Evolutionary conservation across 23 red algal genomes (phyloP), one percentile per base, ranked within the genome.

Genomic region (Cyanidium caldarium): DNA sequence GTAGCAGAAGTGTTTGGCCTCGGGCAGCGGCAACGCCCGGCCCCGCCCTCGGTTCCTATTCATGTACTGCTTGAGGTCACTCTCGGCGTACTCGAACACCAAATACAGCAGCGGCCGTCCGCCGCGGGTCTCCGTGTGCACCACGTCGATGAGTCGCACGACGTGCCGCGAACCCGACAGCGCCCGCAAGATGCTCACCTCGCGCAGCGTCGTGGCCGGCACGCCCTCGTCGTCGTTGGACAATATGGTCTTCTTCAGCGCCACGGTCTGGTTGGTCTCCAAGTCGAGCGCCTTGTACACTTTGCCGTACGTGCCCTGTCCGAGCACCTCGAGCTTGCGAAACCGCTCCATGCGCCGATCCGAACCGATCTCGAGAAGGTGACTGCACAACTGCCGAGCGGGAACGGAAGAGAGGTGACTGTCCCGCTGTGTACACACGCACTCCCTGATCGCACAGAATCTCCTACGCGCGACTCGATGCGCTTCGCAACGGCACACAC

Each of bases 11-110:
- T 81, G 42, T 57, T 85, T 83, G 3, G 76, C 82, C 38, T 86
- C 56, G 14, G 87, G 35, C 17, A 76, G 38, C 31, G 77, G 38
- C 20, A 95, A 44, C 42, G 69, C 77, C 39, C 66, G 39, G 35
- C 74, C 67, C 45, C 81, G 80, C 5, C 83, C 90, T 38, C 82
- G 68, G 44, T 65, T 83, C 0, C 57, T 39, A 25, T 61, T 72
- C 90, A 84, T 88, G 67, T 81, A 95, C 80, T 95, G 90, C 74
- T 95, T 95, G 42, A 95, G 79, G 73, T 95, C 90, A 40, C 86
- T 77, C 66, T 95, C 90, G 2, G 86, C 65, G 44, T 76, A 87
- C 66, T 95, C 90, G 56, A 95, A 95, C 0, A 95, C 90, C 1
- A 95, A 80, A 51, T 85, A 87, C 20, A 95, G 68, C 2, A 88